Conservation (phyloP, 1,139 yeast species). For the Meyerozyma elateridarum region DNA sequence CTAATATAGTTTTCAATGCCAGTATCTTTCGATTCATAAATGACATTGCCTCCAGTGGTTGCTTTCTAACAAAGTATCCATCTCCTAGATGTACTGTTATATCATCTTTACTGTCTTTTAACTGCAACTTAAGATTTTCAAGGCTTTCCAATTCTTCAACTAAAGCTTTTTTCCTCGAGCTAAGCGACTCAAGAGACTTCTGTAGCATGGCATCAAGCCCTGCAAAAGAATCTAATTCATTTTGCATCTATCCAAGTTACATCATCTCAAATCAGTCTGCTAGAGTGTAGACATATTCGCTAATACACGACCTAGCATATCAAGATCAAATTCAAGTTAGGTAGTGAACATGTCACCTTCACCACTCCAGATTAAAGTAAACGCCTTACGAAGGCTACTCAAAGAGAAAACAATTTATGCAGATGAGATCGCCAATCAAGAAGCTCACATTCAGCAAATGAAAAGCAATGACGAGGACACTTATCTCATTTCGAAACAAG, state of each 20-base stretch:
- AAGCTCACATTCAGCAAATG: conserved; percentile 41
- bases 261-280: too few relatives aligned
- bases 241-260: too few relatives aligned
- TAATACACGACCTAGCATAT: too few relatives aligned
- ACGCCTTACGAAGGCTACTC: conserved; percentile 66
- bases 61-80: conserved; percentile 54
- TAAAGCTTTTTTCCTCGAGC: too few relatives aligned
- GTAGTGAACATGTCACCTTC: conserved; percentile 78
- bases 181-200: too few relatives aligned
- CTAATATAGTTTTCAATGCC: conserved; percentile 33
- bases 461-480: conserved; percentile 49
- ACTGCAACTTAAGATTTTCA: too few relatives aligned
- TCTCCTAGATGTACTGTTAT: conserved; percentile 52
- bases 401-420: conserved; percentile 68
- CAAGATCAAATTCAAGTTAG: too few relatives aligned
- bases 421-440: conserved; percentile 62
- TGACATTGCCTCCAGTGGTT: conserved; percentile 36
- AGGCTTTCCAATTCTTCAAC: too few relatives aligned
- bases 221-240: too few relatives aligned
- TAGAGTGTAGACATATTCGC: too few relatives aligned
- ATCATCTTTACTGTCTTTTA: conserved; percentile 7
- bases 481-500: conserved; percentile 65
- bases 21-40: conserved; percentile 39
- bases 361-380: conserved; percentile 67
- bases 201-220: too few relatives aligned